A percentile compares a stretch with the other conserved stretches of the same genome.
Conservation (phyloP, 352 stramenopile genomes). For the Lagenidium sp. region DNA sequence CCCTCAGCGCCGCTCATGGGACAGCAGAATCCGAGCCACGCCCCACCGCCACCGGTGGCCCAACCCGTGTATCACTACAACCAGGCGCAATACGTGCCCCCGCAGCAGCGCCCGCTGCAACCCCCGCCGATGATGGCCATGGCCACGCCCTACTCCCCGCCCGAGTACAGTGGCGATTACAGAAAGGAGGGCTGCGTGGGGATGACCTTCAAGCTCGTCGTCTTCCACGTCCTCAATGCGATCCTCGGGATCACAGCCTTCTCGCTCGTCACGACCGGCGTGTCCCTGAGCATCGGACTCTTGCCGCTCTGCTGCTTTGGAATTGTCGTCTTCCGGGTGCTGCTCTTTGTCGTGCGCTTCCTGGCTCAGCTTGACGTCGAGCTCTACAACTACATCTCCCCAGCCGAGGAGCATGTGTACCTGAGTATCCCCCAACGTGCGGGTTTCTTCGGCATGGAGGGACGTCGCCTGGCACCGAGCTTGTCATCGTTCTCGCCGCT, state of each 20-base stretch:
- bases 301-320: slow-evolving; percentile 60
- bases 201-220: slow-evolving; percentile 32
- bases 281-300: slow-evolving; percentile 26
- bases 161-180: slow-evolving; percentile 11
- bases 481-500: slow-evolving; percentile 46
- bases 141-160: slow-evolving; percentile 13
- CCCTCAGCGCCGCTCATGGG: slow-evolving; percentile 4
- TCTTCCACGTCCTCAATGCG: slow-evolving; percentile 56
- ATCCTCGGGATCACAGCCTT: slow-evolving; percentile 46
- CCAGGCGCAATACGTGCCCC: slow-evolving; percentile 7
- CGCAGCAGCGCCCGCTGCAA: slow-evolving; percentile 14
- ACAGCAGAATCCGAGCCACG: background rate
- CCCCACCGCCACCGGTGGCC: slow-evolving; percentile 2
- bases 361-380: slow-evolving; percentile 49
- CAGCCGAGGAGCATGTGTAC: slow-evolving; percentile 33
- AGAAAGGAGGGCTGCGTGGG: slow-evolving; percentile 20
- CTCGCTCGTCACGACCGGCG: slow-evolving; percentile 27
- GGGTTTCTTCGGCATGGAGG: slow-evolving; percentile 21
- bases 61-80: slow-evolving; percentile 19
- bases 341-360: slow-evolving; percentile 33
- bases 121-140: slow-evolving; percentile 8
- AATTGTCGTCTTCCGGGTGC: slow-evolving; percentile 40
- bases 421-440: slow-evolving; percentile 25
- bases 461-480: slow-evolving; percentile 32
- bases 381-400: slow-evolving; percentile 52